Base-by-base conservation (phyloP, 2,329 filamentous ascomycete species). In the Stachybotrys elegans region DNA sequence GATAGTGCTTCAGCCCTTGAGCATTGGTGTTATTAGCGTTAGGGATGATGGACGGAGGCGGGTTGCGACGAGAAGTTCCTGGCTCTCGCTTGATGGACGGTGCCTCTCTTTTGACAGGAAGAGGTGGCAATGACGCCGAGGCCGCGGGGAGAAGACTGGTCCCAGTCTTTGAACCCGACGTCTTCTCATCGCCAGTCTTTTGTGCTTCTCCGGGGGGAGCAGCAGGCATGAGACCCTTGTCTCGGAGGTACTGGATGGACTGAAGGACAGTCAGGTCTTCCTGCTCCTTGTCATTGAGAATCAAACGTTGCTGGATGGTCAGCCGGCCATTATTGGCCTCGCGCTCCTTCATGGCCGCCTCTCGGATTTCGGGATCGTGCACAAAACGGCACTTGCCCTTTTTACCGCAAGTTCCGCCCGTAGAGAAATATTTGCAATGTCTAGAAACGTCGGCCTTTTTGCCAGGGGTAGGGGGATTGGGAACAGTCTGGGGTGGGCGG, bases 361-460 rank as follows among this genome's bases (percentile, higher is more conserved):
- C 78, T 52, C 81, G 73, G 46, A 82, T 76, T 49, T 76, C 75
- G 16, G 75, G 73, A 58, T 85, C 81, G 61, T 85, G 81, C 51
- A 83, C 79, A 66, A 85, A 85, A 66, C 81, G 81, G 70, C 81
- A 85, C 79, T 84, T 84, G 79, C 79, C 79, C 75, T 83, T 83
- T 73, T 85, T 85, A 42, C 81, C 81, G 65, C 81, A 85, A 46
- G 72, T 81, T 48, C 81, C 81, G 52, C 81, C 81, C 42, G 81
- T 84, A 31, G 81, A 82, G 59, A 78, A 85, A 62, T 85, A 85
- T 65, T 85, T 85, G 76, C 81, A 85, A 57, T 84, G 81, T 51
- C 77, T 79, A 41, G 77, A 73, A 34, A 81, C 73, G 55, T 84
- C 80, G 40, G 80, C 79, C 58, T 76, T 73, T 61, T 76, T 71